Conservation (phyloP, 495 filamentous ascomycete species). For the Podospora pseudocomata region DNA sequence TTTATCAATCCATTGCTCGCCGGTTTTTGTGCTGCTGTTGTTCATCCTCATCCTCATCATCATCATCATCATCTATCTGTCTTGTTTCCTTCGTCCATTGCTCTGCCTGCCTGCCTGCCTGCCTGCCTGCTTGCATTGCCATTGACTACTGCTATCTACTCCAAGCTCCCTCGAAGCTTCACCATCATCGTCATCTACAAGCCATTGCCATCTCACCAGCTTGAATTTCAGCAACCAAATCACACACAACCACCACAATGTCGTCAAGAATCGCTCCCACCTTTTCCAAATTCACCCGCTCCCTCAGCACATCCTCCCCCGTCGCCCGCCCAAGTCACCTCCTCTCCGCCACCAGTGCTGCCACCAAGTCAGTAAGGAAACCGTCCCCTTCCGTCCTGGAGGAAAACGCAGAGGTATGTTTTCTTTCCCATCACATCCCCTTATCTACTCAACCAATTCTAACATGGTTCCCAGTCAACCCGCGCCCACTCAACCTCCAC, state of each 20-base stretch:
- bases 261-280: slow-evolving; percentile 41
- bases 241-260: slow-evolving; percentile 21
- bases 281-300: slow-evolving; percentile 44
- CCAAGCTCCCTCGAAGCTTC: background rate
- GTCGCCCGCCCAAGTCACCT: slow-evolving; percentile 34
- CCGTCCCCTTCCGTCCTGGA: slow-evolving; percentile 13
- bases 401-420: slow-evolving; percentile 24
- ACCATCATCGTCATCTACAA: background rate
- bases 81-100: background rate
- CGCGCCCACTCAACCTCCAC: slow-evolving; percentile 23
- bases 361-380: slow-evolving; percentile 30
- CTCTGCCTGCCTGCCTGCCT: no score
- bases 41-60: background rate
- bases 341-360: slow-evolving; percentile 33
- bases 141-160: background rate
- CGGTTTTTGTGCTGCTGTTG: background rate
- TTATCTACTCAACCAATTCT: background rate
- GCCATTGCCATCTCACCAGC: background rate
- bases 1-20: slow-evolving; percentile 5
- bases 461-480: slow-evolving; percentile 3
- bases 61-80: background rate
- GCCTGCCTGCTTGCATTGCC: background rate
- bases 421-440: background rate
- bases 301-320: slow-evolving; percentile 40
- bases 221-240: background rate